These are phyloP conservation scores for Luffa aegyptiaca DNA, from an alignment of 306 rosid species.

Conservation along the genomic window DNA sequence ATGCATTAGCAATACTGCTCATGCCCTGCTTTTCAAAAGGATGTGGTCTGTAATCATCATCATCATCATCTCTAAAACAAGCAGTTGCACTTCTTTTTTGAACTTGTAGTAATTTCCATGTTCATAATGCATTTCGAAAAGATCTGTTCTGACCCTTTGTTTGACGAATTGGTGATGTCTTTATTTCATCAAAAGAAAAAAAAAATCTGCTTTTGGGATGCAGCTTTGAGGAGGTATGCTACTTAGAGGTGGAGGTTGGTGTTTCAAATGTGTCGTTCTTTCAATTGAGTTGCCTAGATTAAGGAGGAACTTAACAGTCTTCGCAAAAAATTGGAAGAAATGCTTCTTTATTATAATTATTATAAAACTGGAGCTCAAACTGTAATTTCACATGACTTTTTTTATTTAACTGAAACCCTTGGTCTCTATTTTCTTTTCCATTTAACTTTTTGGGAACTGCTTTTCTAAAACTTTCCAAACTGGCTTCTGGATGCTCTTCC, in stretches of 20 bases:
- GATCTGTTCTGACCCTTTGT: neutral
- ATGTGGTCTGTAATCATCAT: neutral
- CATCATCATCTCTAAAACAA: neutral
- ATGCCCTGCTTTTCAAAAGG: neutral
- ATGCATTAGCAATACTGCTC: slow-evolving; percentile 12
- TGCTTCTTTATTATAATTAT: neutral
- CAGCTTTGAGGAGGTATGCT: neutral
- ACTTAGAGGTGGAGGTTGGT: neutral
- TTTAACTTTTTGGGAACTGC: neutral
- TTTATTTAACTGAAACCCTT: neutral
- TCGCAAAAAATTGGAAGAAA: neutral
- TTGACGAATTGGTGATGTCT: neutral
- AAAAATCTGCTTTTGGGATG: neutral
- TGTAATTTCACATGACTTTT: neutral
- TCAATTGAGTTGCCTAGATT: neutral
- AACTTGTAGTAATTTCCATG: neutral
- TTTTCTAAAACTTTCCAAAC: neutral
- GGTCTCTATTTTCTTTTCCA: neutral
- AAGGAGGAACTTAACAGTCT: neutral
- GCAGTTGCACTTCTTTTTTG: neutral
- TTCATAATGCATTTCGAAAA: neutral
- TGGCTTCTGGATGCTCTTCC: neutral
- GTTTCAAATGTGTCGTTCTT: neutral
- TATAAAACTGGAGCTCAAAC: neutral
- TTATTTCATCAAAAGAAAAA: neutral